phyloP scores from a whole-genome alignment of 2,329 filamentous ascomycete species.

The Sporothrix euskadiensis region DNA sequence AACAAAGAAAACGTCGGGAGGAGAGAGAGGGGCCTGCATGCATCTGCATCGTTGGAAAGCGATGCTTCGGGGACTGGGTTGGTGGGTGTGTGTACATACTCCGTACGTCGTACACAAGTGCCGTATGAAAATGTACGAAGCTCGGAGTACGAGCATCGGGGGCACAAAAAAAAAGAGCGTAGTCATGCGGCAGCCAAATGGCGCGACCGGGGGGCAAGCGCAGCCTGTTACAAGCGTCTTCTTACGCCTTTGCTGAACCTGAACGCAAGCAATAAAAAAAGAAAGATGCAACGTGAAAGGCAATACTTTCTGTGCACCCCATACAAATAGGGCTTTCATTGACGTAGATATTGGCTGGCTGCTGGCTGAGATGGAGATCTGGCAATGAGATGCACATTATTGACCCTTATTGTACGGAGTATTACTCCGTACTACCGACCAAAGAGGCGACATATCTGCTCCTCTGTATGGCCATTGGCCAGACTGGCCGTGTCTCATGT shows the following conservation, averaged over 20 bases:
- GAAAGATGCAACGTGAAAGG: neutral
- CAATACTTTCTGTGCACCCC: neutral
- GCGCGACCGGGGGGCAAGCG: neutral
- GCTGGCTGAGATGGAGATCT: slow-evolving; percentile 1
- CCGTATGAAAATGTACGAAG: neutral
- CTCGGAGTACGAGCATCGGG: neutral
- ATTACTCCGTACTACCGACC: neutral
- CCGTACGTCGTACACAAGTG: too few species aligned
- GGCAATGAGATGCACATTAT: neutral
- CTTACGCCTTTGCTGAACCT: neutral
- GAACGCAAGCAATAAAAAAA: neutral
- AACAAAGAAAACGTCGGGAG: neutral
- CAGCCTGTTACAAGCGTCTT: neutral
- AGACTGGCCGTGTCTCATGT: neutral
- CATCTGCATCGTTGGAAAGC: neutral
- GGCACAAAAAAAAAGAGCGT: slow-evolving; percentile 5
- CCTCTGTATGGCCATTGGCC: neutral
- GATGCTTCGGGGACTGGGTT: neutral
- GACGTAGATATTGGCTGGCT: slow-evolving; percentile 4
- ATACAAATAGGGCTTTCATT: neutral
- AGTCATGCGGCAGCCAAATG: slow-evolving; percentile 1
- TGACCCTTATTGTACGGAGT: neutral
- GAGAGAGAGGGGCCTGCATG: neutral
- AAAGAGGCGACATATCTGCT: neutral
- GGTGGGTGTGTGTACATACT: neutral